Evolutionary conservation across 345 rosid species (phyloP), one percentile per base, ranked within the genome.

Genomic region (Raphanus sativus): DNA sequence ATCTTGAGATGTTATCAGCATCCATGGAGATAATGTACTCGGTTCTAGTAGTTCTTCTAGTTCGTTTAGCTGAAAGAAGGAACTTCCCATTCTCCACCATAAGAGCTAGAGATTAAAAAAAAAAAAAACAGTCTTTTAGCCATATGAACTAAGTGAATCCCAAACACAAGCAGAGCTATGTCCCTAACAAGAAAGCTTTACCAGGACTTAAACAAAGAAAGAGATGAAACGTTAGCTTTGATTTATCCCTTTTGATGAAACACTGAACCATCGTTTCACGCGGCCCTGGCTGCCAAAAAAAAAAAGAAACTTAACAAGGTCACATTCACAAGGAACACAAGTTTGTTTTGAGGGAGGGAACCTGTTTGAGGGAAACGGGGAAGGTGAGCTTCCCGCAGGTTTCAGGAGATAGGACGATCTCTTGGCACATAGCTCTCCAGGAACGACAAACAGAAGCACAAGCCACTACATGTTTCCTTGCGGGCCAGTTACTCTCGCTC

Each of bases 1-100:
- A 88, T 80, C 90, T 80, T 78, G 92, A 88, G 70, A 88, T 85
- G 79, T 84, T 88, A 70, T 84, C 86, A 54, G 92, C 89, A 83
- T 86, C 86, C 87, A 86, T 86, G 29, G 92, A 88, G 82, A 88
- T 84, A 66, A 86, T 77, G 73, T 88, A 88, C 86, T 88, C 92
- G 0, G 92, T 88, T 33, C 77, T 81, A 62, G 92, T 88, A 71
- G 92, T 86, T 42, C 92, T 83, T 45, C 90, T 85, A 6, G 86
- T 85, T 76, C 90, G 71, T 80, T 88, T 88, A 4, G 92, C 92
- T 54, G 90, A 85, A 76, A 88, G 92, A 79, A 88, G 92, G 74
- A 88, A 88, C 66, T 88, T 88, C 50, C 90, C 90, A 30, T 88
- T 88, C 77, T 88, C 92, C 34, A 86, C 90, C 3, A 86, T 21